These are phyloP conservation scores for Pueraria montana DNA, from an alignment of 306 rosid species.

Conservation along the genomic window DNA sequence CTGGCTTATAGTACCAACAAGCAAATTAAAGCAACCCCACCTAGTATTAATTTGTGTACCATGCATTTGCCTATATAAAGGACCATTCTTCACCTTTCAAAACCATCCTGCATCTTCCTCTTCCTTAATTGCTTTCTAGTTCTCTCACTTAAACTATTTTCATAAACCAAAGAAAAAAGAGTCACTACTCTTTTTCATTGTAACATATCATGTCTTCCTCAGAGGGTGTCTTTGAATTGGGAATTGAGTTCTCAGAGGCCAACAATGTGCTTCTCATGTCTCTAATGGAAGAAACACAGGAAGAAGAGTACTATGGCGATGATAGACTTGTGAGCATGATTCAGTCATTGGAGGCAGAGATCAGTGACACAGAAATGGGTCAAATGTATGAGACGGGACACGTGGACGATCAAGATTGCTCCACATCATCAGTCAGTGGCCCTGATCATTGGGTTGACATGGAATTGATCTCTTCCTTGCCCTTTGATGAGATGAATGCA, in stretches of 20 bases:
- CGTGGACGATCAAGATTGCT: conserved; percentile 50
- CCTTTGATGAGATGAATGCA: conserved; percentile 48
- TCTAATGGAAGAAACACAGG: conserved; percentile 58
- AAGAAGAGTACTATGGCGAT: conserved; percentile 57
- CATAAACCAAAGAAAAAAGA: not conserved
- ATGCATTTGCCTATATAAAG: conserved; percentile 42
- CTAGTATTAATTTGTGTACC: not conserved
- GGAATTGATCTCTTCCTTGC: conserved; percentile 50
- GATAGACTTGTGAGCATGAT: conserved; percentile 63
- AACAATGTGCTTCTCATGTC: conserved; percentile 57
- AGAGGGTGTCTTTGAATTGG: conserved; percentile 41
- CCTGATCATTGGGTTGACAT: conserved; percentile 49
- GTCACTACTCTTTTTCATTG: not conserved
- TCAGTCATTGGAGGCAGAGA: conserved; percentile 67
- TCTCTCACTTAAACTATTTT: conserved; percentile 16
- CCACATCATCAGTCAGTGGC: conserved; percentile 37
- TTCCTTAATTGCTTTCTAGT: conserved; percentile 9
- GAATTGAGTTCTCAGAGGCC: conserved; percentile 33
- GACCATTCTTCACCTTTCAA: conserved; percentile 30
- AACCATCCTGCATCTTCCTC: conserved; percentile 20
- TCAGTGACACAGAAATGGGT: conserved; percentile 36
- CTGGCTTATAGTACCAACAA: conserved; percentile 4
- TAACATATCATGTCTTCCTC: conserved; percentile 41
- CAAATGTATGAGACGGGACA: conserved; percentile 38
- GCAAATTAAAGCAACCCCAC: conserved; percentile 11